Percentiles rank a stretch among this genome's conserved stretches.
Conservation (phyloP, 306 rosid genomes). For the Carpinus fangiana region DNA sequence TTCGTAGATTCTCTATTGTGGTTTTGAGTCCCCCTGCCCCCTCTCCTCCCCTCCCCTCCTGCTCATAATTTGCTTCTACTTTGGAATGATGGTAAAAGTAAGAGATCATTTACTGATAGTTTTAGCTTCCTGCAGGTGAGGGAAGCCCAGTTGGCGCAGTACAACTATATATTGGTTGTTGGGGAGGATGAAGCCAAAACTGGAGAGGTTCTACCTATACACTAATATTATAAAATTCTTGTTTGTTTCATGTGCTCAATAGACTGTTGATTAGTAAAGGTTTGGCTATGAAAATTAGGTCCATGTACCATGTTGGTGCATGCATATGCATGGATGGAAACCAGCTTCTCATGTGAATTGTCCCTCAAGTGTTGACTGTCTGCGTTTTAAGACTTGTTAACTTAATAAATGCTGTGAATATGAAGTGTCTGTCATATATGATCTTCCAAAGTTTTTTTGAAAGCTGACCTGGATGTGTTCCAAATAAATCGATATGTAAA, state of each 20-base stretch:
- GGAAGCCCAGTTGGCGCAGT: constrained; percentile 87
- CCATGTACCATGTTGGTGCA: background rate
- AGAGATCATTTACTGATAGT: constrained; percentile 22
- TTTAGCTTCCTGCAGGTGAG: constrained; percentile 61
- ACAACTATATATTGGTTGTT: constrained; percentile 85
- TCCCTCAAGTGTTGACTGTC: too few relatives aligned
- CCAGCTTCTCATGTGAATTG: background rate
- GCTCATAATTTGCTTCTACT: background rate
- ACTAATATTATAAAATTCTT: background rate
- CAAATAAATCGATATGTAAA: too few relatives aligned
- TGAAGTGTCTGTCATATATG: background rate
- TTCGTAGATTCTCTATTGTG: background rate
- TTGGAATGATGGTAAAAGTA: background rate
- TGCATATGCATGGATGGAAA: background rate
- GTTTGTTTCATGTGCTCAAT: background rate
- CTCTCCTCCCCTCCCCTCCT: background rate
- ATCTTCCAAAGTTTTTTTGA: too few relatives aligned
- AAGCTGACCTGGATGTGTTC: too few relatives aligned
- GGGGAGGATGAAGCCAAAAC: constrained; percentile 89
- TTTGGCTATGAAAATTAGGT: background rate
- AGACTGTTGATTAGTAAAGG: background rate
- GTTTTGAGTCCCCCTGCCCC: background rate
- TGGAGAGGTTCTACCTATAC: constrained; percentile 67
- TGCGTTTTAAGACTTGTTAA: too few relatives aligned
- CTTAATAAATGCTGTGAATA: background rate